Conservation (phyloP, 208 protist genomes). For the Wallacemonas sp. region DNA sequence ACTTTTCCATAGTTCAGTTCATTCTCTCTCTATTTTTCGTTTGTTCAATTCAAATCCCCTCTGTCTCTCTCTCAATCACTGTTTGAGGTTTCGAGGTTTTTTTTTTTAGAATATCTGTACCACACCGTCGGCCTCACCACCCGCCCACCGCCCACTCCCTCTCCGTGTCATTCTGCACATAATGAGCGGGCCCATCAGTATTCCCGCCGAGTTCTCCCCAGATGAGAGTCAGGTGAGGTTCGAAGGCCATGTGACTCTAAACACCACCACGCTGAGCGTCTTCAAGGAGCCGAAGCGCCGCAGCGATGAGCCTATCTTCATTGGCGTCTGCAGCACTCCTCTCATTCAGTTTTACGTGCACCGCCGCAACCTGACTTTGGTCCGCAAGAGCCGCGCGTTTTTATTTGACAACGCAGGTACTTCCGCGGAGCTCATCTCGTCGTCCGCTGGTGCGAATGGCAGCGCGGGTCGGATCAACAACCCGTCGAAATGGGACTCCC, state of each 20-base stretch:
- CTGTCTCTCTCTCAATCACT: neutral
- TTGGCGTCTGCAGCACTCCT: constrained; percentile 68
- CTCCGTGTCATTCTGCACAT: no score
- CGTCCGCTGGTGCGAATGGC: constrained; percentile 15
- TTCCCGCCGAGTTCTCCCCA: constrained; percentile 47
- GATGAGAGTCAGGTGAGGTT: constrained; percentile 43
- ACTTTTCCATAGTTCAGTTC: no score
- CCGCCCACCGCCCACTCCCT: no score
- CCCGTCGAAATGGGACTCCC: constrained; percentile 48
- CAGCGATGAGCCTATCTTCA: constrained; percentile 51
- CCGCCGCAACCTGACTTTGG: constrained; percentile 40
- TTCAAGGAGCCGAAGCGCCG: constrained; percentile 33
- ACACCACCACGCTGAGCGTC: constrained; percentile 57
- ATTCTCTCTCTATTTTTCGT: constrained; percentile 12
- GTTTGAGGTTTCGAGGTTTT: neutral
- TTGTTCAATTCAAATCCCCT: constrained; percentile 4
- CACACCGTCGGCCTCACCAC: no score
- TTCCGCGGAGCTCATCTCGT: constrained; percentile 10
- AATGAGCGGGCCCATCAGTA: constrained; percentile 35
- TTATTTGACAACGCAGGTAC: constrained; percentile 75
- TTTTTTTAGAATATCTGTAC: neutral
- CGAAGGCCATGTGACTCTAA: constrained; percentile 51
- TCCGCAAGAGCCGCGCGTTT: constrained; percentile 36
- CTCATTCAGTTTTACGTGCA: constrained; percentile 66
- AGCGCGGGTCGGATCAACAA: constrained; percentile 24